phyloP scores from a whole-genome alignment of 257 asterid species.

The Plantago major region DNA sequence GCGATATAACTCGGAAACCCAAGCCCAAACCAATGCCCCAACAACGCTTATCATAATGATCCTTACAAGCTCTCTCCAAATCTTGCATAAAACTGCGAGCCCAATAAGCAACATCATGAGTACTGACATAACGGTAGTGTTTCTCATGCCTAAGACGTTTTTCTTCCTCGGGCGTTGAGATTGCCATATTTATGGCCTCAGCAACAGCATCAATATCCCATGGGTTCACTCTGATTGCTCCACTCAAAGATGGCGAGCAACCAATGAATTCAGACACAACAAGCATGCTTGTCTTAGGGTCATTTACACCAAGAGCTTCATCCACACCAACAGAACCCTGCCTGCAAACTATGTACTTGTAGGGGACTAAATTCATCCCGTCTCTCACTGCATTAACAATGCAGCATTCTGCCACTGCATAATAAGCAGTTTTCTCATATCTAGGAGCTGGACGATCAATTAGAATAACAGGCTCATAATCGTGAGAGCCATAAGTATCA shows the following conservation, averaged over 20 bases:
- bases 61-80: slow-evolving; percentile 77
- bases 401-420: slow-evolving; percentile 88
- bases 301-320: slow-evolving; percentile 42
- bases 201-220: slow-evolving; percentile 91
- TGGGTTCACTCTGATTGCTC: slow-evolving; percentile 91
- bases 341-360: slow-evolving; percentile 80
- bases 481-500: slow-evolving; percentile 43
- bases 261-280: slow-evolving; percentile 91
- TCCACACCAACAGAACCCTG: slow-evolving; percentile 62
- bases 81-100: slow-evolving; percentile 88
- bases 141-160: slow-evolving; percentile 80
- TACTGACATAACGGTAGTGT: slow-evolving; percentile 82
- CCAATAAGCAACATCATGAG: slow-evolving; percentile 88
- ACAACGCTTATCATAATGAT: slow-evolving; percentile 77
- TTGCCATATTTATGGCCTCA: slow-evolving; percentile 66
- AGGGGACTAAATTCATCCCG: slow-evolving; percentile 94
- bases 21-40: slow-evolving; percentile 89
- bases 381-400: slow-evolving; percentile 93
- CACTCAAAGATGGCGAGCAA: slow-evolving; percentile 89
- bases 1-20: slow-evolving; percentile 77
- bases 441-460: slow-evolving; percentile 78
- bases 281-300: slow-evolving; percentile 71
- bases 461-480: slow-evolving; percentile 63
- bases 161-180: slow-evolving; percentile 61
- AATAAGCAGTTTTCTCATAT: slow-evolving; percentile 78